phyloP scores from a whole-genome alignment of 2,329 filamentous ascomycete species.

The Ascochyta clinopodiicola region DNA sequence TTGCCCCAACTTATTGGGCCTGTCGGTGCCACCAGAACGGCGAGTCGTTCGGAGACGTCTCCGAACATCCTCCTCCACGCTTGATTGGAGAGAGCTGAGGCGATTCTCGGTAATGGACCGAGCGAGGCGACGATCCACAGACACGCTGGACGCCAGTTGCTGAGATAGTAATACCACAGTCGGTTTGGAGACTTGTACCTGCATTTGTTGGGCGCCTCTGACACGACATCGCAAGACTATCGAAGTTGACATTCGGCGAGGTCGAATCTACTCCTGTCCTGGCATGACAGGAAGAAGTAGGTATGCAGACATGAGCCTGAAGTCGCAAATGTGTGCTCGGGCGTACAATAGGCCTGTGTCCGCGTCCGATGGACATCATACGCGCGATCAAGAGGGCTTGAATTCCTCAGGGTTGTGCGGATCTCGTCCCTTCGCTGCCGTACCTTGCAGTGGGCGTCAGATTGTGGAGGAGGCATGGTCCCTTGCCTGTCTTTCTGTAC shows the following conservation, averaged over 20 bases:
- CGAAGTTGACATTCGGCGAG: background rate
- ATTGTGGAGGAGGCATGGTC: background rate
- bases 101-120: conserved; percentile 11
- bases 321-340: background rate
- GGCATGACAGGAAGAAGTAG: background rate
- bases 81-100: conserved; percentile 7
- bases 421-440: background rate
- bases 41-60: conserved; percentile 1
- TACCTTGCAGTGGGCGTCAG: background rate
- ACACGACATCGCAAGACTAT: background rate
- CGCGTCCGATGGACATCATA: background rate
- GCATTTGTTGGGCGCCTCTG: background rate
- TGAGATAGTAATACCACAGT: background rate
- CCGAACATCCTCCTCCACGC: background rate
- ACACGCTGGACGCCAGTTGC: background rate
- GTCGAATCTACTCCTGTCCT: background rate
- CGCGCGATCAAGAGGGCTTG: conserved; percentile 7
- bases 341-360: background rate
- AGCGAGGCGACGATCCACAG: background rate
- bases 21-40: conserved; percentile 5
- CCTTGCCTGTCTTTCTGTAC: background rate
- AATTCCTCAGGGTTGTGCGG: conserved; percentile 1
- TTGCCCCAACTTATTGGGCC: conserved; percentile 1
- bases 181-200: background rate
- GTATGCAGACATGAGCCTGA: background rate